Conservation (phyloP, 2,329 filamentous ascomycete species). For the Ophidiomyces ophidiicola region DNA sequence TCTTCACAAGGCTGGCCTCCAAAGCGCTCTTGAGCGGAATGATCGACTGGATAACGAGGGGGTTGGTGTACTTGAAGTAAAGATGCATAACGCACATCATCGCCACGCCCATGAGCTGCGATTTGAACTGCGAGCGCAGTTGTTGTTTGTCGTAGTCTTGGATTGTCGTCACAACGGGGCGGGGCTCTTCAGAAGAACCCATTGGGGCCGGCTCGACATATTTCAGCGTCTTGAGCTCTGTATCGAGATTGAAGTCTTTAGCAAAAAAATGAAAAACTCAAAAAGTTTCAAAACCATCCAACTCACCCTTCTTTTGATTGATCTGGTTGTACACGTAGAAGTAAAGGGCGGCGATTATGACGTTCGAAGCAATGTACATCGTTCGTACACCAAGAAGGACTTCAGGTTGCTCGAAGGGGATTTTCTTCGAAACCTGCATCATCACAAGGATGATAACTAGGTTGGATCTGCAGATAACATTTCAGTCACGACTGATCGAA, state of each 20-base stretch:
- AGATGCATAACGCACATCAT: conserved; percentile 99
- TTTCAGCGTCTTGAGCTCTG: conserved; percentile 94
- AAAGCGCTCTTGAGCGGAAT: conserved; percentile 92
- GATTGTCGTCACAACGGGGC: conserved; percentile 91
- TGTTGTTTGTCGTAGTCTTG: conserved; percentile 87
- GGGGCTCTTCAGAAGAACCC: conserved; percentile 86
- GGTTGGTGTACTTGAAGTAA: conserved; percentile 99
- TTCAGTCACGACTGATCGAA: conserved; percentile 12
- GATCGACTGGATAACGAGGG: conserved; percentile 94
- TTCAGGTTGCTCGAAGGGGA: conserved; percentile 82
- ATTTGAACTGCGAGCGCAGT: conserved; percentile 72
- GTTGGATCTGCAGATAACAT: conserved; percentile 55
- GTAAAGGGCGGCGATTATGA: conserved; percentile 76
- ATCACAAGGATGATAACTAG: conserved; percentile 89
- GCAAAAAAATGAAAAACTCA: conserved; percentile 1
- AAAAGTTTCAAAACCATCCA: background rate
- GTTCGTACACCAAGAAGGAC: conserved; percentile 53
- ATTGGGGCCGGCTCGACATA: conserved; percentile 93
- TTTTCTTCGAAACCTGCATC: conserved; percentile 96
- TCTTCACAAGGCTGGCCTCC: conserved; percentile 92
- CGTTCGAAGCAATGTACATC: conserved; percentile 57
- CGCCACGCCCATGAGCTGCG: conserved; percentile 85
- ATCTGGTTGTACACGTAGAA: conserved; percentile 74
- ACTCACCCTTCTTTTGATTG: conserved; percentile 91
- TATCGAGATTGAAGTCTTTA: background rate